Evolutionary conservation across 495 filamentous ascomycete species (phyloP), one percentile per base, ranked within the genome.

Genomic region (Apiosordaria backusii): DNA sequence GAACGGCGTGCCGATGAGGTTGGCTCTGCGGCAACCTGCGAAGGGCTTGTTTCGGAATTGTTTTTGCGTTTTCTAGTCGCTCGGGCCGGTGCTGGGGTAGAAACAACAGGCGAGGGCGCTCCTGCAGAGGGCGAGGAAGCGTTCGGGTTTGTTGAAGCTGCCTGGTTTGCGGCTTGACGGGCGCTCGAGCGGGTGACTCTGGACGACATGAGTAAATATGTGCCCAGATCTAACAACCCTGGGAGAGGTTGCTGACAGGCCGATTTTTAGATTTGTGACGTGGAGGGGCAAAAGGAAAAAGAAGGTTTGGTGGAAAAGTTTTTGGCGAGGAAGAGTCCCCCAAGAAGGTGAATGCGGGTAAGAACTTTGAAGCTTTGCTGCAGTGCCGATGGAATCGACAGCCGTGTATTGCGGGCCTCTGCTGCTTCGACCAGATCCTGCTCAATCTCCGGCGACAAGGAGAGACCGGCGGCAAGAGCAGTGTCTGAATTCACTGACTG

Each of bases 171-270:
- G 77, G 89, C 89, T 83, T 87, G 84, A 82, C 89, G 89, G 78
- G 90, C 87, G 71, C 90, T 85, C 70, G 90, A 91, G 77, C 90
- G 87, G 80, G 90, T 92, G 65, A 89, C 84, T 87, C 90, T 93
- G 85, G 85, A 76, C 84, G 90, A 90, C 90, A 92, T 92, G 87
- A 91, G 90, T 84, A 79, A 72, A 75, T 69, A 71, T 64, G 68
- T 71, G 72, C 45, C 63, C 61, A 69, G 63, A 53, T 62, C 70
- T 71, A 69, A 69, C 29, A 62, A 54, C 57, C 40, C 50, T 71
- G 62, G 63, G 55, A 53, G 63, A 50, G 55, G 52, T 23, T 55
- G 52, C n/a, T 55, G 66, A 66, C 62, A 68, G 60, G 18, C 50
- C 21, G 26, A 63, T n/a, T 7, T 5, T 24, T 23, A 63, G 60